Base-by-base conservation (phyloP, 73 alveolate species). In the Paramecium tetraurelia region DNA sequence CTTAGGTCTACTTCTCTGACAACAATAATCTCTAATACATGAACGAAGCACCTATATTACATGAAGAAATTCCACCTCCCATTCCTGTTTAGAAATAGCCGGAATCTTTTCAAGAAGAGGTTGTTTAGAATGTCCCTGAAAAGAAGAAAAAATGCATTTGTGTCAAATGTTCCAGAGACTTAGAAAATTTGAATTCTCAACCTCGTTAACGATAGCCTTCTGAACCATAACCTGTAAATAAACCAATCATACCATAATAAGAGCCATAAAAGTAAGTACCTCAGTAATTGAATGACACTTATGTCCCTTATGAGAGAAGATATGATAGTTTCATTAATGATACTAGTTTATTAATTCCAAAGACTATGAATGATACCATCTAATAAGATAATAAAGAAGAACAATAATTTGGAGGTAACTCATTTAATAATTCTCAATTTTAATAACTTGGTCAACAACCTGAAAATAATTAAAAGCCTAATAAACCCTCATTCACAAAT, bases 251-350 rank as follows among this genome's bases (percentile, higher is more conserved):
- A 12, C 44, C 44, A 10, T 29, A 29, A 29, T 24, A 59, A 59
- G 83, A 29, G 14, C 41, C 46, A 33, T 27, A 63, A 63, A 11
- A 63, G 11, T 63, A 63, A 27, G 27, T 33, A 3, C 4, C 27
- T 63, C 50, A 41, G 5, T 46, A 46, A 44, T 48, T 48, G 20
- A 58, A 80, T 43, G 90, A 80, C 12, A 80, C 90, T 44, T 80
- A 80, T 80, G 12, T 41, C 4, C 57, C 90, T 0, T 80, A 80
- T 24, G 44, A 80, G 7, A 44, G 75, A 80, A 80, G 46, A 46
- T 80, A 80, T 80, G 90, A 80, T 80, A 80, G 86, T 36, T 72
- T 72, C 21, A 72, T 72, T 4, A 38, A 72, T 72, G 86, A 72
- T 72, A 21, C 57, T 63, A 63, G 46, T 63, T 63, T 63, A 63